Conservation (phyloP, 768 basidiomycete species). For the Leucocoprinus birnbaumii region DNA sequence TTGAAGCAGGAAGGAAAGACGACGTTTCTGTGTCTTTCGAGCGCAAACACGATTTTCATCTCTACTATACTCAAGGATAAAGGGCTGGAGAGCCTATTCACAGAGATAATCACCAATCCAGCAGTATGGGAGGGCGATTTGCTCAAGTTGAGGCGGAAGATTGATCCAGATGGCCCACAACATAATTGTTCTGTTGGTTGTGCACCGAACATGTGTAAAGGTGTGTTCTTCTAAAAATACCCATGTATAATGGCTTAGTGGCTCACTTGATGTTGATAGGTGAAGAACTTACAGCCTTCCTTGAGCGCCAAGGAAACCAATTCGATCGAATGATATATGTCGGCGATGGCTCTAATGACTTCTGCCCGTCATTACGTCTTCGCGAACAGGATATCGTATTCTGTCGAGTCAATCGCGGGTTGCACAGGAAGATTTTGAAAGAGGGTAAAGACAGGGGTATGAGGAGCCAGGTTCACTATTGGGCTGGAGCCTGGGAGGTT, state of each 20-base stretch:
- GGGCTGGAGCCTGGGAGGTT: slow-evolving; percentile 96
- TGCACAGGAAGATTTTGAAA: slow-evolving; percentile 72
- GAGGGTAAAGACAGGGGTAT: slow-evolving; percentile 68
- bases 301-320: slow-evolving; percentile 51
- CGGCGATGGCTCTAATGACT: slow-evolving; percentile 95
- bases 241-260: too few species aligned
- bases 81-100: slow-evolving; percentile 68
- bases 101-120: slow-evolving; percentile 89
- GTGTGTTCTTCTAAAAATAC: slow-evolving; percentile 28
- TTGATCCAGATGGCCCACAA: slow-evolving; percentile 75
- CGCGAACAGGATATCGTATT: slow-evolving; percentile 83
- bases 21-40: slow-evolving; percentile 89
- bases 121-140: slow-evolving; percentile 78
- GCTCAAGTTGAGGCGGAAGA: slow-evolving; percentile 70
- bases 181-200: slow-evolving; percentile 88
- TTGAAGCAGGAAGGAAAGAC: slow-evolving; percentile 66
- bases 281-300: slow-evolving; percentile 84
- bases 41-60: slow-evolving; percentile 92
- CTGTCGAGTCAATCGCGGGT: slow-evolving; percentile 74
- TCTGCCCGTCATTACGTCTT: slow-evolving; percentile 85
- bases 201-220: slow-evolving; percentile 98
- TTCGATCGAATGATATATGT: slow-evolving; percentile 86
- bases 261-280: slow-evolving; percentile 42
- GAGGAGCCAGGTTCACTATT: slow-evolving; percentile 71
- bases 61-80: slow-evolving; percentile 85